Conservation (phyloP, 768 basidiomycete genomes). For the Tricholoma flavovirens region DNA sequence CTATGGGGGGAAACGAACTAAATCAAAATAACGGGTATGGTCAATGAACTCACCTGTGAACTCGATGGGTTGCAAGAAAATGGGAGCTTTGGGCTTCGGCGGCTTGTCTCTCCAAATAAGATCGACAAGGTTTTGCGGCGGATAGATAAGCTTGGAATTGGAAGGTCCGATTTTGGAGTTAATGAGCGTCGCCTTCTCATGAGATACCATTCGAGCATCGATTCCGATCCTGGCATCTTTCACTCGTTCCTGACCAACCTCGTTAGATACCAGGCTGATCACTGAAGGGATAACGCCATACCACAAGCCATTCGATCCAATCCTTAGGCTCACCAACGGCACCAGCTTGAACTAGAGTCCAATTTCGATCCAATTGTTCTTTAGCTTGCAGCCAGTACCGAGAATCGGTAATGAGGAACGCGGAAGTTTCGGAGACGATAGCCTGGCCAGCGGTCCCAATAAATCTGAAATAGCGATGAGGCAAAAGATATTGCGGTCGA, state of each 20-base stretch:
- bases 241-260: slow-evolving; percentile 29
- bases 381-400: slow-evolving; percentile 81
- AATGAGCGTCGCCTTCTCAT: slow-evolving; percentile 60
- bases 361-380: slow-evolving; percentile 65
- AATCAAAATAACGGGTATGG: not conserved
- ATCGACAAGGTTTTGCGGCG: slow-evolving; percentile 81
- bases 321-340: slow-evolving; percentile 48
- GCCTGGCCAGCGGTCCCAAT: slow-evolving; percentile 58
- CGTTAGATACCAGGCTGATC: not conserved
- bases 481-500: not conserved
- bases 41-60: slow-evolving; percentile 47
- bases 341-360: slow-evolving; percentile 62
- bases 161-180: slow-evolving; percentile 47
- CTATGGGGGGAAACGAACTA: slow-evolving; percentile 19
- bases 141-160: slow-evolving; percentile 68
- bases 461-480: slow-evolving; percentile 17
- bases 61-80: slow-evolving; percentile 65
- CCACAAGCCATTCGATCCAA: slow-evolving; percentile 78
- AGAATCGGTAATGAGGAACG: slow-evolving; percentile 76
- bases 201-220: slow-evolving; percentile 79
- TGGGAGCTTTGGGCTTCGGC: slow-evolving; percentile 52
- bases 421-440: slow-evolving; percentile 57
- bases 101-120: slow-evolving; percentile 79
- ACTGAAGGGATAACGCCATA: slow-evolving; percentile 23
- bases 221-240: slow-evolving; percentile 60